Evolutionary conservation across 148 eudicot genomes (phyloP).

Genomic region (Camellia japonica): DNA sequence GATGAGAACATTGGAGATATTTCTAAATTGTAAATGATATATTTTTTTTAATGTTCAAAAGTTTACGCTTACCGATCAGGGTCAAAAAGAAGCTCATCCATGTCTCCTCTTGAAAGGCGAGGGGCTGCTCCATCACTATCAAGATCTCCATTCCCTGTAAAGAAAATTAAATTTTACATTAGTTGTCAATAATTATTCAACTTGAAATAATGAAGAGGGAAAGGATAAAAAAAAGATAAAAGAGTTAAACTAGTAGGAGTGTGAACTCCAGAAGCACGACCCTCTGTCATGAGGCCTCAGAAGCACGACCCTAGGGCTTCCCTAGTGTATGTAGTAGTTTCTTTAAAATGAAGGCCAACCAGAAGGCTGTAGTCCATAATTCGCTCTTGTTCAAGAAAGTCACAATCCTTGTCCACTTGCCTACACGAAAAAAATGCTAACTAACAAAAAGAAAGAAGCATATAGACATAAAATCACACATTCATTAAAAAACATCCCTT

Average conservation of each 20-base stretch:
- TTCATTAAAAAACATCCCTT: neutral
- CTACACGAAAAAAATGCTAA: conserved; percentile 33
- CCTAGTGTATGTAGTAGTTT: conserved; percentile 1
- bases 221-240: neutral
- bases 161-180: neutral
- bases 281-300: neutral
- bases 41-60: neutral
- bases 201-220: neutral
- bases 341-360: no score
- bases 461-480: neutral
- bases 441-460: neutral
- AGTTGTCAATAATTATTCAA: neutral
- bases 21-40: neutral
- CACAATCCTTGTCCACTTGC: conserved; percentile 39
- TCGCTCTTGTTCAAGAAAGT: no score
- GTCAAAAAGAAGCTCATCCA: conserved; percentile 20
- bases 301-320: no score
- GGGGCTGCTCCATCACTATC: conserved; percentile 14
- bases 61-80: conserved; percentile 19
- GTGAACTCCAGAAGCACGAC: conserved; percentile 17
- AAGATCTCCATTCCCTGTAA: no score
- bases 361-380: no score
- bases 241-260: conserved; percentile 13
- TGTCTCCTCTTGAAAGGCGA: conserved; percentile 21
- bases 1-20: neutral